Conservation (phyloP, 805 yeast genomes). For the Kuraishia cidri region DNA sequence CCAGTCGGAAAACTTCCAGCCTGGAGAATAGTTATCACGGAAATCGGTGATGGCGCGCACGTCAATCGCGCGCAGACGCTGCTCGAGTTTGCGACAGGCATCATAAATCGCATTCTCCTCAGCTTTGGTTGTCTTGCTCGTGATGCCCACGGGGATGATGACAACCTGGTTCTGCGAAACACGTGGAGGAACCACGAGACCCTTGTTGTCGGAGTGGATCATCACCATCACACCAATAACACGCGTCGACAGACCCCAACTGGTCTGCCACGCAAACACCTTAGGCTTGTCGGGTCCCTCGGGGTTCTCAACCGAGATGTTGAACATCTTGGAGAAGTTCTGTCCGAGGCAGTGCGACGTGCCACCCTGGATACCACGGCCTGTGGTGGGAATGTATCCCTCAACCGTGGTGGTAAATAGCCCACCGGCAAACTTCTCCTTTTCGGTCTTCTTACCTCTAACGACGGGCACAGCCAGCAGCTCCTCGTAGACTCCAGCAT, state of each 20-base stretch:
- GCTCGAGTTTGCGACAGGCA: slow-evolving; percentile 66
- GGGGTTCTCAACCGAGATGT: slow-evolving; percentile 92
- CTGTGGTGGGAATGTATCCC: slow-evolving; percentile 96
- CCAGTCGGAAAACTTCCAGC: slow-evolving; percentile 97
- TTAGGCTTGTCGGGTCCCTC: slow-evolving; percentile 81
- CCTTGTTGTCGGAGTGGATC: slow-evolving; percentile 98
- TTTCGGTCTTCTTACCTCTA: slow-evolving; percentile 92
- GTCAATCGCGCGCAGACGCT: slow-evolving; percentile 46
- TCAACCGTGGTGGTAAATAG: slow-evolving; percentile 91
- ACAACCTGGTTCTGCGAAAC: slow-evolving; percentile 91
- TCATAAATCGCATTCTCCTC: slow-evolving; percentile 59
- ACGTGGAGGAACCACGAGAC: slow-evolving; percentile 95
- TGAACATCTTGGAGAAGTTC: slow-evolving; percentile 98
- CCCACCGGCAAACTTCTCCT: slow-evolving; percentile 98
- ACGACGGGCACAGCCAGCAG: slow-evolving; percentile 95
- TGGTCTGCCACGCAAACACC: slow-evolving; percentile 88
- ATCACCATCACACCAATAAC: slow-evolving; percentile 99
- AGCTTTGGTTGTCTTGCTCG: slow-evolving; percentile 75
- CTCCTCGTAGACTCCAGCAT: slow-evolving; percentile 79
- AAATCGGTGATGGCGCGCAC: slow-evolving; percentile 79
- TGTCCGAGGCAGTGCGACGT: slow-evolving; percentile 97
- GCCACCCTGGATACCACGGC: slow-evolving; percentile 99
- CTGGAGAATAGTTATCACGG: slow-evolving; percentile 93
- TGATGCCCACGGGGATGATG: slow-evolving; percentile 91
- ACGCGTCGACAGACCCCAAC: slow-evolving; percentile 99